phyloP scores from a whole-genome alignment of 169 alveolate species.

The Plasmodium blacklocki region DNA sequence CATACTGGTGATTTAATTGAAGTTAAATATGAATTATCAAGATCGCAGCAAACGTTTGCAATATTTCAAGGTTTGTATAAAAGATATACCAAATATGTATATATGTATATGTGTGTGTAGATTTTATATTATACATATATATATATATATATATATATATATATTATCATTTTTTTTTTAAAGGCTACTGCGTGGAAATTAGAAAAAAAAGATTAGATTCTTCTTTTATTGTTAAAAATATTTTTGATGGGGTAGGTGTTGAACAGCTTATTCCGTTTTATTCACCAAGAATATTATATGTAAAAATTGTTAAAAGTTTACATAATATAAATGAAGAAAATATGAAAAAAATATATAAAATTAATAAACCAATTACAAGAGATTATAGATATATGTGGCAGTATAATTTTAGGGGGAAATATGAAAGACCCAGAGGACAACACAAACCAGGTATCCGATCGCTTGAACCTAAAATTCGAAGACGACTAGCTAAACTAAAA shows the following conservation, averaged over 20 bases:
- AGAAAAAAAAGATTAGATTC: conserved; percentile 83
- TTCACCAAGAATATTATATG: conserved; percentile 84
- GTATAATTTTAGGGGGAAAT: conserved; percentile 86
- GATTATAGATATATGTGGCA: conserved; percentile 92
- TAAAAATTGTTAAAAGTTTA: conserved; percentile 79
- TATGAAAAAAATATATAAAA: conserved; percentile 16
- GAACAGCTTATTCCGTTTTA: conserved; percentile 84
- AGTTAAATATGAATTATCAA: conserved; percentile 85
- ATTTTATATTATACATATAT: not conserved
- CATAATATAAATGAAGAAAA: conserved; percentile 70
- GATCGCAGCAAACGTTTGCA: conserved; percentile 89
- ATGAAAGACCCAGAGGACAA: conserved; percentile 83
- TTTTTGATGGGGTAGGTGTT: conserved; percentile 88
- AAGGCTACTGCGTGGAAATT: conserved; percentile 85
- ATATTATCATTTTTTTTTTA: not conserved
- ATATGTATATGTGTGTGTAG: not conserved
- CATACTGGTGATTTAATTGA: conserved; percentile 85
- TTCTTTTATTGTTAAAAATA: conserved; percentile 84
- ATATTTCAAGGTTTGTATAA: conserved; percentile 79
- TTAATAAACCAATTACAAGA: conserved; percentile 86
- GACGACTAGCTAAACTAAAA: conserved; percentile 74
- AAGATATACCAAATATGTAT: not conserved
- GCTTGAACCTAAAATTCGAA: conserved; percentile 79
- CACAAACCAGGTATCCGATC: conserved; percentile 90
- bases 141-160: too few relatives aligned